Percentiles rank a stretch among this genome's conserved stretches.
Conservation (phyloP, 2,329 filamentous ascomycete species). For the Whalleya microplaca region DNA sequence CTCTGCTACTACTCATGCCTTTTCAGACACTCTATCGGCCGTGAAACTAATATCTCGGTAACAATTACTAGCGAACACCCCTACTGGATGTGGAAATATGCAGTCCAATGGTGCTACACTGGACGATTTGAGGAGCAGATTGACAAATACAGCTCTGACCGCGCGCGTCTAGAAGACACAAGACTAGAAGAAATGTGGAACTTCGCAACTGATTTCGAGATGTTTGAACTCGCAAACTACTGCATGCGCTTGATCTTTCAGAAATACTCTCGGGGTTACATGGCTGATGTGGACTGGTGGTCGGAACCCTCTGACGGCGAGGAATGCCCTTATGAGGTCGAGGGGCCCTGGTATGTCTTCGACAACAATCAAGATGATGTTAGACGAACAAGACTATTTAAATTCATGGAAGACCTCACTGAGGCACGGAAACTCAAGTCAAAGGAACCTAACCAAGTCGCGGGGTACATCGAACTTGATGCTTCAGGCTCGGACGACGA, state of each 20-base stretch:
- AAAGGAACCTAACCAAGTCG: background rate
- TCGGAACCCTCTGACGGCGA: background rate
- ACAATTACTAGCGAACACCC: background rate
- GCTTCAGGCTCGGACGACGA: no score
- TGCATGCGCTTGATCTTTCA: constrained; percentile 12
- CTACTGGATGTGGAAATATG: background rate
- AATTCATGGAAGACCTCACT: constrained; percentile 5
- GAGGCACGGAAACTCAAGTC: background rate
- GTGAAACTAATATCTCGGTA: background rate
- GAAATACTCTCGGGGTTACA: constrained; percentile 12
- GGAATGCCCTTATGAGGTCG: constrained; percentile 3
- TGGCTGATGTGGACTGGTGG: background rate
- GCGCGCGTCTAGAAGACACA: background rate
- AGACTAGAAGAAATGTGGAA: constrained; percentile 10
- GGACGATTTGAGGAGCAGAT: background rate
- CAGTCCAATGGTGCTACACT: constrained; percentile 12
- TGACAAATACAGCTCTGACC: no score
- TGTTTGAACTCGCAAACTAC: constrained; percentile 16
- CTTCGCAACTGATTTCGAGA: constrained; percentile 9
- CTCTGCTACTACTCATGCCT: constrained; percentile 8
- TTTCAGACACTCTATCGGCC: background rate
- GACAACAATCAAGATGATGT: background rate
- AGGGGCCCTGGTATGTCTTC: constrained; percentile 1
- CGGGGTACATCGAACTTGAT: background rate
- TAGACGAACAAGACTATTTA: background rate